Base-by-base conservation (phyloP, 2,329 filamentous ascomycete genomes). In the Neoarthrinium moseri region DNA sequence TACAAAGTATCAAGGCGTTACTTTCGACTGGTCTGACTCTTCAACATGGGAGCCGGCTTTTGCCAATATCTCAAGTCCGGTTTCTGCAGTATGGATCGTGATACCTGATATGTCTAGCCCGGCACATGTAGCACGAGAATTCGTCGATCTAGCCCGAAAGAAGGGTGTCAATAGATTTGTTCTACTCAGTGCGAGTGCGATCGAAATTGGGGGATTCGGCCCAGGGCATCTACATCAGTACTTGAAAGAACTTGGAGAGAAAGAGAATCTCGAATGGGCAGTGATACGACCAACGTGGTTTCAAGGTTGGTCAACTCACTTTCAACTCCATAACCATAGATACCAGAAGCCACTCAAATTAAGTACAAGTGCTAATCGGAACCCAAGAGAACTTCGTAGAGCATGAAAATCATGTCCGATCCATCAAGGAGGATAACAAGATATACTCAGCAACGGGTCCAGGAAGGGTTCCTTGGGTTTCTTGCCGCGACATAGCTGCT, bases 211-310 rank as follows among this genome's bases (percentile, higher is more conserved):
- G 2, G 67, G 65, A 3, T 57, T 59, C 4, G 53, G 57, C 4
- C 62, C 66, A 57, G 67, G 67, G 1, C 49, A 60, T 35, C 62
- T 72, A 18, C 67, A 69, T 43, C 53, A 59, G 24, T 70, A 71
- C 45, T 52, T 76, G 20, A 49, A 59, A 7, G 58, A 66, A 53
- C 60, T 70, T 2, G 67, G 65, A 11, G 52, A 57, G 13, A 36
- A 46, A 18, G 65, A 62, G 1, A 59, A 64, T 13, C 53, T 71
- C 1, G 69, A 70, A 42, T 77, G 67, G 62, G 63, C 64, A 5
- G 64, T 73, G 6, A 47, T 78, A 51, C 55, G 71, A 46, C 70
- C 73, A 4, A 71, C 67, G 13, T 78, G 73, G 71, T 77, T 78
- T 46, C 72, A 57, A 48, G 60, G 15, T 32, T 29, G 3, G 21